Evolutionary conservation across 2,329 filamentous ascomycete genomes (phyloP).

Genomic region (Fonsecaea monophora): DNA sequence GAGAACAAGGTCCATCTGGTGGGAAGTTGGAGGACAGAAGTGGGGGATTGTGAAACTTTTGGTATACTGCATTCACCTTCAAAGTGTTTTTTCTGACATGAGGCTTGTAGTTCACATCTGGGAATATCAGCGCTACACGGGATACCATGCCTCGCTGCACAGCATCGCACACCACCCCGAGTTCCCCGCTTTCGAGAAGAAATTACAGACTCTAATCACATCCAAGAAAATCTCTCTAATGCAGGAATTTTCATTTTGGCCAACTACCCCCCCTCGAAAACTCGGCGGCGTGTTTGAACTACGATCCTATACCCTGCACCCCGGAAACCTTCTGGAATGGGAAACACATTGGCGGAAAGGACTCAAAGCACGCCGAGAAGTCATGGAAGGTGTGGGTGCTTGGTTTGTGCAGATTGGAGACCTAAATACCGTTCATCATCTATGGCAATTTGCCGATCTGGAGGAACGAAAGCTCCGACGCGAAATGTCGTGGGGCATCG

Average conservation of each 20-base stretch:
- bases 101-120: slow-evolving; percentile 86
- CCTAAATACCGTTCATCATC: slow-evolving; percentile 94
- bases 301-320: slow-evolving; percentile 93
- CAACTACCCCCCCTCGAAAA: slow-evolving; percentile 85
- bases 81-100: slow-evolving; percentile 42
- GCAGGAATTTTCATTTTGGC: slow-evolving; percentile 99
- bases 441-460: slow-evolving; percentile 98
- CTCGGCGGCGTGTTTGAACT: slow-evolving; percentile 95
- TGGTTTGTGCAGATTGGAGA: slow-evolving; percentile 99
- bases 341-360: slow-evolving; percentile 97
- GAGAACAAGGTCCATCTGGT: slow-evolving; percentile 96
- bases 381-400: slow-evolving; percentile 97
- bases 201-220: slow-evolving; percentile 83
- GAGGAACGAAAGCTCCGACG: slow-evolving; percentile 89
- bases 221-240: slow-evolving; percentile 89
- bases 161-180: slow-evolving; percentile 82
- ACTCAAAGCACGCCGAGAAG: slow-evolving; percentile 85
- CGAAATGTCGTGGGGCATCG: slow-evolving; percentile 93
- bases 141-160: slow-evolving; percentile 91
- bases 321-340: slow-evolving; percentile 96
- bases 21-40: slow-evolving; percentile 97
- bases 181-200: slow-evolving; percentile 80
- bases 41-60: slow-evolving; percentile 96
- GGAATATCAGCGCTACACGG: slow-evolving; percentile 97
- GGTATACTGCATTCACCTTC: slow-evolving; percentile 61